A percentile compares a stretch with the other conserved stretches of the same genome.
phyloP scores from a whole-genome alignment of 1,284 basidiomycete genomes.

The Xerocomus alliaceus region DNA sequence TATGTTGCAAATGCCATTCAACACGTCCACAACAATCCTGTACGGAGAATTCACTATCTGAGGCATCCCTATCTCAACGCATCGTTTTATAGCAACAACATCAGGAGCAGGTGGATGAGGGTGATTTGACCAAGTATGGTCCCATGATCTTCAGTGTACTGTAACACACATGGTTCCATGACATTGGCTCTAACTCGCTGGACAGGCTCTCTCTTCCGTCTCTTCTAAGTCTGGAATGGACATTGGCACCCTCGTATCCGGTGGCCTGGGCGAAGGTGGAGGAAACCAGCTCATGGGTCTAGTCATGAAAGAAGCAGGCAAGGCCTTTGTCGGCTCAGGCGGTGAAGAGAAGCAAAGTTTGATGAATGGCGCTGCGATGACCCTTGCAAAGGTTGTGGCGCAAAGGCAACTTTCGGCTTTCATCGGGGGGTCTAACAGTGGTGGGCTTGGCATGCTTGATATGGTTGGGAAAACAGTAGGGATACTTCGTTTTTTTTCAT shows the following conservation, averaged over 20 bases:
- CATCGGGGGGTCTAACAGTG: conserved; percentile 67
- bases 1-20: conserved; percentile 28
- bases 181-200: conserved; percentile 13
- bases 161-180: neutral
- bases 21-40: conserved; percentile 34
- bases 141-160: conserved; percentile 31
- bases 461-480: conserved; percentile 56
- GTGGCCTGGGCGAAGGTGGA: conserved; percentile 52
- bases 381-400: conserved; percentile 80
- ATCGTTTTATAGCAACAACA: conserved; percentile 22
- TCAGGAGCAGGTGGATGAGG: conserved; percentile 19
- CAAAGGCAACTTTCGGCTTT: conserved; percentile 65
- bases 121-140: conserved; percentile 27
- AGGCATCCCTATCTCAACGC: conserved; percentile 1
- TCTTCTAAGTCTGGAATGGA: conserved; percentile 27
- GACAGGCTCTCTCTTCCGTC: conserved; percentile 30
- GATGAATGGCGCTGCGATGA: conserved; percentile 83
- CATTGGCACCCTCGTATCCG: conserved; percentile 32
- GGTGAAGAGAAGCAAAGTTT: conserved; percentile 81
- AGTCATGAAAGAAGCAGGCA: conserved; percentile 81
- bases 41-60: conserved; percentile 6
- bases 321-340: conserved; percentile 73
- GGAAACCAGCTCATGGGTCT: conserved; percentile 72
- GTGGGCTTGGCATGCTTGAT: conserved; percentile 65
- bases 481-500: neutral